Percentiles rank a stretch among this genome's conserved stretches.
Conservation (phyloP, 257 asterid genomes). For the Solanum gandarillasii region DNA sequence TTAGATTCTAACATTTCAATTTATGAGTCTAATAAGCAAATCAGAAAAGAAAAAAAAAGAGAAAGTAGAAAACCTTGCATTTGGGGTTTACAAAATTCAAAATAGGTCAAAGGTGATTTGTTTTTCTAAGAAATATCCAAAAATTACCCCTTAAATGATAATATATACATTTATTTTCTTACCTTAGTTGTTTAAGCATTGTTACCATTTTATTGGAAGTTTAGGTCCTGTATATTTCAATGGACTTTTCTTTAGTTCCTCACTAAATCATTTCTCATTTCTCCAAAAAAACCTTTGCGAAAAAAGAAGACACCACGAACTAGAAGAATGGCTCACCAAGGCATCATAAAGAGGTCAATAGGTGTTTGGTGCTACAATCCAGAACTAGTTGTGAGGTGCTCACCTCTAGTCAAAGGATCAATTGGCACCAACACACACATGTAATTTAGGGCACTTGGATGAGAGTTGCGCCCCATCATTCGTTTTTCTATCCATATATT, state of each 20-base stretch:
- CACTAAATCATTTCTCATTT: not conserved
- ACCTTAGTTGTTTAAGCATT: no score
- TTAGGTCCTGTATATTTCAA: no score
- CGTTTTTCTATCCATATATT: not conserved
- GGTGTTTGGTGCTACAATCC: no score
- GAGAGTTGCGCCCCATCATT: not conserved
- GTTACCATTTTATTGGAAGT: not conserved
- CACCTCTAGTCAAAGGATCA: not conserved
- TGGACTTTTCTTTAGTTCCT: not conserved
- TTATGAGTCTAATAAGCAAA: not conserved
- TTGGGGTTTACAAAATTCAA: not conserved
- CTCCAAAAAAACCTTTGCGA: not conserved
- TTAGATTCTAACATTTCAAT: not conserved
- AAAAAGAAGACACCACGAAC: not conserved
- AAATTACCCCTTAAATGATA: not conserved
- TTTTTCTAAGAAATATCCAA: not conserved
- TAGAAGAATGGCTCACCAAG: not conserved
- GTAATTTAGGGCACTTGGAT: not conserved
- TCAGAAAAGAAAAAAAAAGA: no score
- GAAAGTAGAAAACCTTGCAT: not conserved
- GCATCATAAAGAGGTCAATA: not conserved
- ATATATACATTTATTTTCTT: no score
- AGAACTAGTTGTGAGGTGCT: not conserved
- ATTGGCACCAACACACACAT: not conserved
- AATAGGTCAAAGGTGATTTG: not conserved